phyloP scores from a whole-genome alignment of 2,329 filamentous ascomycete species.

The Mycosphaerella arachidis region DNA sequence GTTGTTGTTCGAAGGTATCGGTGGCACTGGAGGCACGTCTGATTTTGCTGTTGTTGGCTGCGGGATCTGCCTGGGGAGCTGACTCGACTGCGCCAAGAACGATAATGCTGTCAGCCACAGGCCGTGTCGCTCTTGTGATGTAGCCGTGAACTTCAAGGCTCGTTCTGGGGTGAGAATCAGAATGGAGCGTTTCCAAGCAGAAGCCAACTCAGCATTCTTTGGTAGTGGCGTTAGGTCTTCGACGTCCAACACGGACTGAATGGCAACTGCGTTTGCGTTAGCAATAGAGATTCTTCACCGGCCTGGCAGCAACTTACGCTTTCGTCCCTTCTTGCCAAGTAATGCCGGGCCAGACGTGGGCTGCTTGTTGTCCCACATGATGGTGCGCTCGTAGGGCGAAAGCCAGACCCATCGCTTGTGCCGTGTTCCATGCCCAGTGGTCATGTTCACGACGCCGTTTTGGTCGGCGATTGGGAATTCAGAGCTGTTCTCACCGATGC shows the following conservation, averaged over 20 bases:
- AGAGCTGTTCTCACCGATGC: slow-evolving; percentile 55
- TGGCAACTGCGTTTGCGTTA: slow-evolving; percentile 61
- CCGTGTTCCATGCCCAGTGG: slow-evolving; percentile 60
- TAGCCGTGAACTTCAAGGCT: slow-evolving; percentile 90
- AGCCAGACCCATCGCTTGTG: slow-evolving; percentile 99
- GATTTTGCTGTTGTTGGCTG: slow-evolving; percentile 27
- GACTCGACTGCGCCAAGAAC: slow-evolving; percentile 83
- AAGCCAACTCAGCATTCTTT: slow-evolving; percentile 47
- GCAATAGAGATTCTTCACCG: not conserved
- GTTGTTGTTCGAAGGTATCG: slow-evolving; percentile 8
- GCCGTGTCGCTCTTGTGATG: slow-evolving; percentile 79
- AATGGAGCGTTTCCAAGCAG: slow-evolving; percentile 82
- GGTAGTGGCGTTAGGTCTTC: slow-evolving; percentile 87
- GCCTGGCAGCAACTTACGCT: slow-evolving; percentile 60
- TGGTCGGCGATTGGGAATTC: slow-evolving; percentile 51
- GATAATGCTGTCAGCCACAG: slow-evolving; percentile 92
- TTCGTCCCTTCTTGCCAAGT: slow-evolving; percentile 90
- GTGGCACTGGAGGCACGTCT: slow-evolving; percentile 26
- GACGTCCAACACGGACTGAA: slow-evolving; percentile 95
- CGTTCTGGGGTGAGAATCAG: slow-evolving; percentile 89
- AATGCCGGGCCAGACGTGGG: slow-evolving; percentile 81
- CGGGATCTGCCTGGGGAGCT: slow-evolving; percentile 23
- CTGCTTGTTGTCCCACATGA: slow-evolving; percentile 98
- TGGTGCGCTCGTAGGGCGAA: slow-evolving; percentile 89
- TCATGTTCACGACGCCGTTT: slow-evolving; percentile 61